These are phyloP conservation scores for Diplodia seriata DNA, from an alignment of 2,329 filamentous ascomycete genomes.

Conservation along the genomic window DNA sequence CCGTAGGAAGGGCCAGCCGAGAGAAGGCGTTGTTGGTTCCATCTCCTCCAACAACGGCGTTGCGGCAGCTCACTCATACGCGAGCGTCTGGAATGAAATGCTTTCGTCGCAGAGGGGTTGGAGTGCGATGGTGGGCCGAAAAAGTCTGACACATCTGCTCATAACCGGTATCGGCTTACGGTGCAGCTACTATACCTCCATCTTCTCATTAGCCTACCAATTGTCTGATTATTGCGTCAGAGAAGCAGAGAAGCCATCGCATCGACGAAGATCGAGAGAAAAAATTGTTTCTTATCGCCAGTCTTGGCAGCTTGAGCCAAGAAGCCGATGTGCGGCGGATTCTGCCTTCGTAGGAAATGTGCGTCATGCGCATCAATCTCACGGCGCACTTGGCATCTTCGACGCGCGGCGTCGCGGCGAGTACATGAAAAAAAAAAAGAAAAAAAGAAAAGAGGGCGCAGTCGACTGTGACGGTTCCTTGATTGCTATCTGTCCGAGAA, in stretches of 20 bases:
- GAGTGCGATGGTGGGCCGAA: background rate
- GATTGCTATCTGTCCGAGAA: background rate
- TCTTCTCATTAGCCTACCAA: background rate
- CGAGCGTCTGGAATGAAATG: no score
- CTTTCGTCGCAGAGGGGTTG: no score
- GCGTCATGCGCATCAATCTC: background rate
- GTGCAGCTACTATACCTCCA: background rate
- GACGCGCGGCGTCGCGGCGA: background rate
- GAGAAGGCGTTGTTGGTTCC: no score
- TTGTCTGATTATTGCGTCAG: background rate
- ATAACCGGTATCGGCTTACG: background rate
- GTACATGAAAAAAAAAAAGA: background rate
- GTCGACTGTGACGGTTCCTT: no score
- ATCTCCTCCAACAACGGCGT: no score
- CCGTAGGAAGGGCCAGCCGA: background rate
- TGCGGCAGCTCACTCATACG: no score
- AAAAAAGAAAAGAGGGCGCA: no score
- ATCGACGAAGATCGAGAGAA: background rate
- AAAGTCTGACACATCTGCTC: background rate
- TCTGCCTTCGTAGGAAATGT: background rate
- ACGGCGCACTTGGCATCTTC: background rate
- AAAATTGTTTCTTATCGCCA: background rate
- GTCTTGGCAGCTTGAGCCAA: background rate
- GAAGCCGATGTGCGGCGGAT: background rate
- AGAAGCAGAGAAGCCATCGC: background rate